These are phyloP conservation scores for Clarkia xantiana DNA, from an alignment of 345 rosid genomes.

Conservation along the genomic window DNA sequence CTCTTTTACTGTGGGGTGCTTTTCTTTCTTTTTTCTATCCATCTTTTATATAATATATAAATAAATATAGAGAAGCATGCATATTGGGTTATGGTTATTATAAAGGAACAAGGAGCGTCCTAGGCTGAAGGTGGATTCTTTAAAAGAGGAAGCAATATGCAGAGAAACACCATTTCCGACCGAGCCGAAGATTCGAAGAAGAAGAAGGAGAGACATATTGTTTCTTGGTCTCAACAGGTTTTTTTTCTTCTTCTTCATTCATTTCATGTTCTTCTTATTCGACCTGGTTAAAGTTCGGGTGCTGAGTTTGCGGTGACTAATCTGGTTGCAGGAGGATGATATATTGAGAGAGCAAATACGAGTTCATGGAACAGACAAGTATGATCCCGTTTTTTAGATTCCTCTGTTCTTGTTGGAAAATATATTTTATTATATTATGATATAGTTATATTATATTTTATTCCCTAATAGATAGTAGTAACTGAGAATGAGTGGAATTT, in stretches of 20 bases:
- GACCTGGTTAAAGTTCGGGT: conserved; percentile 12
- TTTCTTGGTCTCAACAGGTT: conserved; percentile 72
- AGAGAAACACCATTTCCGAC: conserved; percentile 16
- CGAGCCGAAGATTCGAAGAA: conserved; percentile 53
- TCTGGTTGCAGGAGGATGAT: conserved; percentile 70
- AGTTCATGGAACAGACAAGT: conserved; percentile 87
- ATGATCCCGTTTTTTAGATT: conserved; percentile 8
- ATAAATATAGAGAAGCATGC: not conserved
- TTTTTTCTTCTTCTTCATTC: conserved; percentile 4
- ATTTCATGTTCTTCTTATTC: conserved; percentile 5
- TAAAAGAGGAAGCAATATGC: conserved; percentile 43
- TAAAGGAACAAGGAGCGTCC: conserved; percentile 8
- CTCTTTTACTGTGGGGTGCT: not conserved
- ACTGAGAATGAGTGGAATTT: not conserved
- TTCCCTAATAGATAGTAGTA: conserved; percentile 1
- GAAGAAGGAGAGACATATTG: conserved; percentile 89
- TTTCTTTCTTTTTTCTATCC: not conserved
- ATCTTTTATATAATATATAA: too few species aligned
- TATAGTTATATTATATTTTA: too few species aligned
- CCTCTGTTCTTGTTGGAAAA: conserved; percentile 1
- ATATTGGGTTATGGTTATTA: conserved; percentile 9
- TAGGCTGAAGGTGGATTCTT: conserved; percentile 13
- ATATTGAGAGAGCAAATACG: conserved; percentile 72
- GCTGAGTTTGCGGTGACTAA: not conserved
- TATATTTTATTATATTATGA: too few species aligned